phyloP scores from a whole-genome alignment of 2,329 filamentous ascomycete species.

The Apiospora koreana region DNA sequence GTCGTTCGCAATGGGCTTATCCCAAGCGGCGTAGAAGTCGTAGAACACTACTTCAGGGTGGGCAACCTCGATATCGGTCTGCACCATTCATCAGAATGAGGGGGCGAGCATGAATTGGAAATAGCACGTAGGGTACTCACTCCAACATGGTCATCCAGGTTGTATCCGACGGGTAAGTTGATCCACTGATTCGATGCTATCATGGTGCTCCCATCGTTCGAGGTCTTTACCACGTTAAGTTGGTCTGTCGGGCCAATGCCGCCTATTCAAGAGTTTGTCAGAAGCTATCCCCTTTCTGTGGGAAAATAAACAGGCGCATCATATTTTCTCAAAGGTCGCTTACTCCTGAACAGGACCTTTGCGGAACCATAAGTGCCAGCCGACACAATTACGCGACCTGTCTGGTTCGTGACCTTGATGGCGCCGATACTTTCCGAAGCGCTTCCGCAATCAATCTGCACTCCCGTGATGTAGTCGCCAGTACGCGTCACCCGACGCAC shows the following conservation, averaged over 20 bases:
- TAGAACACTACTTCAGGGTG: conserved; percentile 55
- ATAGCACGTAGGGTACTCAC: conserved; percentile 26
- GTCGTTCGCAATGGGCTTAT: conserved; percentile 47
- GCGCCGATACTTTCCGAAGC: conserved; percentile 57
- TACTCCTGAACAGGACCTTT: conserved; percentile 66
- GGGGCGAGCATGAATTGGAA: neutral
- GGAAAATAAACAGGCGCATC: neutral
- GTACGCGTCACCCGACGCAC: conserved; percentile 68
- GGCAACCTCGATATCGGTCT: conserved; percentile 48
- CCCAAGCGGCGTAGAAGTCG: conserved; percentile 64
- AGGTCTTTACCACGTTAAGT: conserved; percentile 51
- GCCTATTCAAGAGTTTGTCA: conserved; percentile 22
- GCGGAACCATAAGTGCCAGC: conserved; percentile 70
- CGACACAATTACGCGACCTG: conserved; percentile 68
- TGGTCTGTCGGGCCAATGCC: conserved; percentile 66
- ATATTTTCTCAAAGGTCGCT: neutral
- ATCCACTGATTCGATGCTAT: conserved; percentile 55
- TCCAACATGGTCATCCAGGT: conserved; percentile 58
- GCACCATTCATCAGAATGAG: conserved; percentile 7
- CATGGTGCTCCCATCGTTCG: conserved; percentile 52
- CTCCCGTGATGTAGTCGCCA: conserved; percentile 62
- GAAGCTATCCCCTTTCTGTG: neutral
- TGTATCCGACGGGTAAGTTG: conserved; percentile 58
- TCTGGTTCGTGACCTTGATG: conserved; percentile 58
- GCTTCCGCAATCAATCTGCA: conserved; percentile 62